Percentiles rank a stretch among this genome's conserved stretches.
These are phyloP conservation scores for Xylaria flabelliformis DNA, from an alignment of 495 filamentous ascomycete species.

Conservation along the genomic window DNA sequence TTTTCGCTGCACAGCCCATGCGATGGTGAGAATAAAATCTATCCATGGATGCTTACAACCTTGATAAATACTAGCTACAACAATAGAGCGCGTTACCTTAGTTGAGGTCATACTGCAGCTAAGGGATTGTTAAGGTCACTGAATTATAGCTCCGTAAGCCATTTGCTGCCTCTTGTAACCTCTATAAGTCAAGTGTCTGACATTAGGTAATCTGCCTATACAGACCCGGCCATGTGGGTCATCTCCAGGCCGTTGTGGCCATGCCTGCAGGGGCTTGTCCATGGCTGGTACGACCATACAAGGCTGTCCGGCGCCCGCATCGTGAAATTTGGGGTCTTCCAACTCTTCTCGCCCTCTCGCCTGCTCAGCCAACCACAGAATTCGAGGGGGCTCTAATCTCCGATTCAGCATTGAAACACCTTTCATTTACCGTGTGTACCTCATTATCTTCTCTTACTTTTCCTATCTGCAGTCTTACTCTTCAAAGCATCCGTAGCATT, in stretches of 20 bases:
- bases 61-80: background rate
- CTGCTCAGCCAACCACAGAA: background rate
- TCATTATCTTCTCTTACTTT: background rate
- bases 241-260: too few relatives aligned
- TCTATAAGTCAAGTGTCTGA: background rate
- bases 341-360: slow-evolving; percentile 13
- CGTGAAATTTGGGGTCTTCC: slow-evolving; percentile 15
- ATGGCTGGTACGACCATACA: slow-evolving; percentile 7
- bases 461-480: slow-evolving; percentile 10
- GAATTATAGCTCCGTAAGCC: background rate
- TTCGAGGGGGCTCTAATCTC: slow-evolving; percentile 1
- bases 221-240: too few relatives aligned
- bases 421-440: slow-evolving; percentile 5
- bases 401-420: background rate
- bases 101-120: background rate
- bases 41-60: background rate
- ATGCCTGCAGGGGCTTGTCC: background rate
- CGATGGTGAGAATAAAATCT: background rate
- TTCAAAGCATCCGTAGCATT: slow-evolving; percentile 7
- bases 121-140: background rate
- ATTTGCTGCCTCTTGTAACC: background rate
- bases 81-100: too few relatives aligned
- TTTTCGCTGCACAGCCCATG: background rate
- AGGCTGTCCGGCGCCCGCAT: background rate
- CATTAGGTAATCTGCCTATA: background rate